A percentile compares a stretch with the other conserved stretches of the same genome.
Evolutionary conservation across 345 rosid genomes (phyloP).

Genomic region (Eucalyptus globulus): DNA sequence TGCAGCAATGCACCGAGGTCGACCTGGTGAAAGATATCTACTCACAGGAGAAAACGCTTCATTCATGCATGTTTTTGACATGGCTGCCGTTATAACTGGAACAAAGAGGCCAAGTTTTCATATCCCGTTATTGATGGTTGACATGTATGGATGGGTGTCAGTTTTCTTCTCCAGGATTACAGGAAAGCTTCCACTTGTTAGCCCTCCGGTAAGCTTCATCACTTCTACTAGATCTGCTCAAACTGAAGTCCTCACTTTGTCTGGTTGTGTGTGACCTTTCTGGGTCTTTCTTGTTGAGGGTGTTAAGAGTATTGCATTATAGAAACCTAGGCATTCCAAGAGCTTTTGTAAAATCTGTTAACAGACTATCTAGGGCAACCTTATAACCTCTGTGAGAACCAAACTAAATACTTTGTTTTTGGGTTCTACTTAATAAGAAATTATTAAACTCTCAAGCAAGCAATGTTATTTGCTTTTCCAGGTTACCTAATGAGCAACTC

Average conservation of each 20-base stretch:
- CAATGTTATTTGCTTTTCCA: neutral
- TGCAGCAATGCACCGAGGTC: conserved; percentile 65
- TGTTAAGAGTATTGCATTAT: neutral
- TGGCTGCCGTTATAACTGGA: conserved; percentile 60
- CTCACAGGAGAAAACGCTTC: conserved; percentile 91
- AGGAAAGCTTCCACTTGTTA: conserved; percentile 79
- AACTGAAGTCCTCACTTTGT: neutral
- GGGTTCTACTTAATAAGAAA: neutral
- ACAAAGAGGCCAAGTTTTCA: conserved; percentile 48
- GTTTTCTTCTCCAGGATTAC: conserved; percentile 53
- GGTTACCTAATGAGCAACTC: neutral
- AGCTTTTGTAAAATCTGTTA: neutral
- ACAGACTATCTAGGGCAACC: neutral
- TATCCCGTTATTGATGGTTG: conserved; percentile 56
- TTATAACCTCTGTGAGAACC: neutral
- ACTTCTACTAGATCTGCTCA: neutral
- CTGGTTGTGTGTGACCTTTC: neutral
- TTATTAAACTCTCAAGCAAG: neutral
- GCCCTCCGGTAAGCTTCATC: conserved; percentile 59
- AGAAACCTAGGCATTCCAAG: neutral
- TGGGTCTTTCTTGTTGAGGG: neutral
- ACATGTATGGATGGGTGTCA: conserved; percentile 58
- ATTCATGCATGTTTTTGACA: conserved; percentile 50
- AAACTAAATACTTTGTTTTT: neutral
- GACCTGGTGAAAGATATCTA: conserved; percentile 61